Base-by-base conservation (phyloP, 1,284 basidiomycete species). In the Cerrena zonata region DNA sequence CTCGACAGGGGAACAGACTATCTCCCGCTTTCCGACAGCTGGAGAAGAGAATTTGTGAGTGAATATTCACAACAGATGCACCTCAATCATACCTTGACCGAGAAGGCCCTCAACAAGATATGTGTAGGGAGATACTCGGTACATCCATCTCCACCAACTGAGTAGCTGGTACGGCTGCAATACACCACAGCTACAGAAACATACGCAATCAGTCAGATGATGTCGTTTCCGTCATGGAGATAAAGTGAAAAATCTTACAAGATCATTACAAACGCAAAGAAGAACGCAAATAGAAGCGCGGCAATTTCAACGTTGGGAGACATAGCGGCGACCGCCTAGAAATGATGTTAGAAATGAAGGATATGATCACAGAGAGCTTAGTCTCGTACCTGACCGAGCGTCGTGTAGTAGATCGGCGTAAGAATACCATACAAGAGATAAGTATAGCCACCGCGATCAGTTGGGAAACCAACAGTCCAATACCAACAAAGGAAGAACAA, bases 141-240 rank as follows among this genome's bases (percentile, higher is more conserved):
- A 89, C 84, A 91, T 88, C 84, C 89, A 91, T 56, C 72, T 72
- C 89, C 88, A 91, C 84, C 87, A 91, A 4, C 82, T 83, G 4
- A 91, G 77, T 12, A 74, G 65, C 3, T 71, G 60, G 67, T 71
- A 86, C 0, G 84, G 83, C 62, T 86, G 83, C 45, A 86, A 55
- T 23, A 84, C 80, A 57, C 83, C 84, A 53, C 82, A 78, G 66
- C 76, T 81, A 27, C 53, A 3, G 27, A 46, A 56, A 15, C 36
- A 55, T 36, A 11, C 15, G 24, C 24, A n/a, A 27, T 54, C 37
- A 25, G 4, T 36, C 12, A 45, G 19, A 19, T 13, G 11, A n/a
- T n/a, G n/a, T n/a, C n/a, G n/a, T n/a, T n/a, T n/a, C n/a, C n/a
- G 18, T 24, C 34, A 47, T 51, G 12, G 43, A 11, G 19, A 26